Evolutionary conservation across 2,329 filamentous ascomycete species (phyloP).

Genomic region (Curvularia lunata): DNA sequence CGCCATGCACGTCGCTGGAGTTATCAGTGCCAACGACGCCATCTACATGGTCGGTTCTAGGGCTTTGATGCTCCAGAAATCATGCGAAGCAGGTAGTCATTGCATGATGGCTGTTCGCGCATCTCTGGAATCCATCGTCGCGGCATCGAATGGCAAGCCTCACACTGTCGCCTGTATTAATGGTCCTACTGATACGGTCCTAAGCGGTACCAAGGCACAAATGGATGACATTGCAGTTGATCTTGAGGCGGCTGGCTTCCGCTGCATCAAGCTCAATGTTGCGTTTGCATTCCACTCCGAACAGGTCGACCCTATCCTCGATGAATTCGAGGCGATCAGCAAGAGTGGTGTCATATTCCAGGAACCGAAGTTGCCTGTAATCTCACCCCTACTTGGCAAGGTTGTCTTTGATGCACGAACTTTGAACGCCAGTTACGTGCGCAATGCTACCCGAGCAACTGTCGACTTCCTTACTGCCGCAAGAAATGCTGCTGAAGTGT

Average conservation of each 20-base stretch:
- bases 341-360: constrained; percentile 33
- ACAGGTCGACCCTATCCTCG: constrained; percentile 53
- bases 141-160: constrained; percentile 5
- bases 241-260: constrained; percentile 12
- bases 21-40: constrained; percentile 40
- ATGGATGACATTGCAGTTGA: constrained; percentile 14
- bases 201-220: constrained; percentile 31
- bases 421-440: background rate
- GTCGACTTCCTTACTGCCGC: constrained; percentile 1
- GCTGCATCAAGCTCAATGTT: constrained; percentile 23
- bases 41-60: constrained; percentile 47
- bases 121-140: constrained; percentile 33
- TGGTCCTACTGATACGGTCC: constrained; percentile 37
- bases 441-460: background rate
- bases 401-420: background rate
- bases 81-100: constrained; percentile 37
- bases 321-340: constrained; percentile 46
- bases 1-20: constrained; percentile 46
- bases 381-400: constrained; percentile 1
- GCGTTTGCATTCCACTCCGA: constrained; percentile 33
- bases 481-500: background rate
- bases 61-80: constrained; percentile 34
- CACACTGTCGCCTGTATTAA: constrained; percentile 43
- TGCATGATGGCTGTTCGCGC: constrained; percentile 40
- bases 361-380: background rate